Percentiles rank a stretch among this genome's conserved stretches.
These are phyloP conservation scores for Thyridium curvatum DNA, from an alignment of 2,329 filamentous ascomycete genomes.

Conservation along the genomic window DNA sequence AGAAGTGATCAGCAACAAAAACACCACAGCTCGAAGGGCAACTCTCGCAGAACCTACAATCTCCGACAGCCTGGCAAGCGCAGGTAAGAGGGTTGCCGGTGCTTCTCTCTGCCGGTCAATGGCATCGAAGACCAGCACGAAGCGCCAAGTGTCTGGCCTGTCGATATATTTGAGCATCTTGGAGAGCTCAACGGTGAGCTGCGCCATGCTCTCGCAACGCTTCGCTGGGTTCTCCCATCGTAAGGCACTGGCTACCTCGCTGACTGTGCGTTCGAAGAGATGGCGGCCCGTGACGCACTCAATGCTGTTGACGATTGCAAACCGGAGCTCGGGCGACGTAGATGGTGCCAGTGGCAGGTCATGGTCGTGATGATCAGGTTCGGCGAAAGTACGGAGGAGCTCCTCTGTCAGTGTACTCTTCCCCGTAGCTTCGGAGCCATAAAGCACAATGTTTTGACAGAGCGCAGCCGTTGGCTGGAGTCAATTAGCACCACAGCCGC, in stretches of 20 bases:
- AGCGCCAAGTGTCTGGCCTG: constrained; percentile 40
- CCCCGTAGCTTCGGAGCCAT: constrained; percentile 82
- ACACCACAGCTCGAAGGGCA: too few species aligned
- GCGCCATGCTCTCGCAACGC: constrained; percentile 76
- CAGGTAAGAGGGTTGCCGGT: constrained; percentile 70
- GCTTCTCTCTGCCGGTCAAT: constrained; percentile 81
- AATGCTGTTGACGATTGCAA: constrained; percentile 59
- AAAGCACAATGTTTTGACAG: constrained; percentile 68
- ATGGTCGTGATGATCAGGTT: constrained; percentile 22
- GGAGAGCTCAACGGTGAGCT: constrained; percentile 66
- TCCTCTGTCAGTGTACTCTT: constrained; percentile 67
- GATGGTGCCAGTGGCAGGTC: not conserved
- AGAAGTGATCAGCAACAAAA: too few species aligned
- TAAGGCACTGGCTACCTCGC: constrained; percentile 49
- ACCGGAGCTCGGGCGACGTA: constrained; percentile 38
- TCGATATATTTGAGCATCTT: constrained; percentile 48
- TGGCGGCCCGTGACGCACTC: constrained; percentile 78
- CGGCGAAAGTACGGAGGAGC: constrained; percentile 44
- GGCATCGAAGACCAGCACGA: constrained; percentile 81
- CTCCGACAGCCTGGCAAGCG: constrained; percentile 75
- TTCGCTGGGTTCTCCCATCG: constrained; percentile 39
- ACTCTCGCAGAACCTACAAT: constrained; percentile 50
- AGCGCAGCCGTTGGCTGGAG: constrained; percentile 58
- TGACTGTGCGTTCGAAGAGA: constrained; percentile 65
- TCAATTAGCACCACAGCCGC: constrained; percentile 8